Base-by-base conservation (phyloP, 108 stramenopile genomes). In the Discostella pseudostelligera region DNA sequence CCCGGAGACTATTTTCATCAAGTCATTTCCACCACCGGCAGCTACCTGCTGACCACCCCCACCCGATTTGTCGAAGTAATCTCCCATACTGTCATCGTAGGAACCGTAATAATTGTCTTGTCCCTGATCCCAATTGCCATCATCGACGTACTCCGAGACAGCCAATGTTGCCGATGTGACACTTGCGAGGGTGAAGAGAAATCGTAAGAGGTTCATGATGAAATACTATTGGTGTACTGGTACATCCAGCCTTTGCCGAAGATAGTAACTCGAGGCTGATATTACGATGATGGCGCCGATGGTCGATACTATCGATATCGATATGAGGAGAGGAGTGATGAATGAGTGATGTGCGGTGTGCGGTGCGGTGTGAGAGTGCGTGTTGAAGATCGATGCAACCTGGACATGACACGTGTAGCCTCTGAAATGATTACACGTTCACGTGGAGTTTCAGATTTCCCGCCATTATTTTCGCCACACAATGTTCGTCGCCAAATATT, bases 71-170 rank as follows among this genome's bases (percentile, higher is more conserved):
- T 78, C 77, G 37, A 78, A 78, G 60, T 78, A 78, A 25, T 78
- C 77, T 29, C 77, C 77, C 77, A 78, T 78, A 37, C 69, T 78
- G 46, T 78, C 77, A 40, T 78, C 77, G 28, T 78, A 78, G 43
- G 69, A 78, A 21, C 74, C 74, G 61, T 68, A 68, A 59, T 66
- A 63, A 62, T 37, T 49, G 9, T 64, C 59, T 16, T 70, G 45
- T 16, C 75, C 75, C 37, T 62, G 42, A 35, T 78, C 62, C 49
- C 61, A 70, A 39, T 65, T 63, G 11, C 76, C 76, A 39, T 78
- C 76, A 45, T 78, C 76, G 59, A 56, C 58, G 46, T 54, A 51
- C 4, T 56, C 55, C 37, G 36, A 25, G 50, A 5, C 32, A 24
- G 70, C 65, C 0, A 71, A 59, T 24, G 62, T 58, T 26, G 65